Evolutionary conservation across 1,139 yeast species (phyloP).

Genomic region (Lodderomyces margitis): DNA sequence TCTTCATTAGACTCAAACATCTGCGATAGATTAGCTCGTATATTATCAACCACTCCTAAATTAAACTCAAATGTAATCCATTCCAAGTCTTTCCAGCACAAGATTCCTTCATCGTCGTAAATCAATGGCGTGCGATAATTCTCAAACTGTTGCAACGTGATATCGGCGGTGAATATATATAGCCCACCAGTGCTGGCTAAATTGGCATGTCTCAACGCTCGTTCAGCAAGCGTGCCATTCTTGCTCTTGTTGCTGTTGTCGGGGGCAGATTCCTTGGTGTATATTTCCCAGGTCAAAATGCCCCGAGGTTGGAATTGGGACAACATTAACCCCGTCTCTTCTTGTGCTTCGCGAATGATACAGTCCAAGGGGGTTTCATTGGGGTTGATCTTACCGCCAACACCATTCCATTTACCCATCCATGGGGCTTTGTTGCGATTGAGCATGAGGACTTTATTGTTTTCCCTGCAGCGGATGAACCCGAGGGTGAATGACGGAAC

Average conservation of each 20-base stretch:
- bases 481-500: slow-evolving; percentile 34
- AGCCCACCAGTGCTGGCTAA: slow-evolving; percentile 31
- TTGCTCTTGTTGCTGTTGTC: neutral
- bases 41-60: slow-evolving; percentile 45
- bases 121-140: slow-evolving; percentile 25
- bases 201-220: slow-evolving; percentile 3
- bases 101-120: slow-evolving; percentile 41
- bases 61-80: slow-evolving; percentile 42
- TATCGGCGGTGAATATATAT: slow-evolving; percentile 40
- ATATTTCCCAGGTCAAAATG: slow-evolving; percentile 35
- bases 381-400: slow-evolving; percentile 45
- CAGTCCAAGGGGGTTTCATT: slow-evolving; percentile 39
- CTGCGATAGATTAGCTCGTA: slow-evolving; percentile 28
- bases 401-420: slow-evolving; percentile 56
- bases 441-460: slow-evolving; percentile 33
- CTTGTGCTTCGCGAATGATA: slow-evolving; percentile 42
- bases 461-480: slow-evolving; percentile 34
- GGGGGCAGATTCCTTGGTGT: neutral
- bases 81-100: slow-evolving; percentile 43
- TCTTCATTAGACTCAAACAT: slow-evolving; percentile 27
- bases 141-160: slow-evolving; percentile 25
- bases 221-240: neutral
- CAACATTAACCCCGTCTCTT: slow-evolving; percentile 43
- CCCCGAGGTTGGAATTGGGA: slow-evolving; percentile 34
- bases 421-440: slow-evolving; percentile 48